Evolutionary conservation across 148 eudicot genomes (phyloP).

Genomic region (Gaultheria prostrata): DNA sequence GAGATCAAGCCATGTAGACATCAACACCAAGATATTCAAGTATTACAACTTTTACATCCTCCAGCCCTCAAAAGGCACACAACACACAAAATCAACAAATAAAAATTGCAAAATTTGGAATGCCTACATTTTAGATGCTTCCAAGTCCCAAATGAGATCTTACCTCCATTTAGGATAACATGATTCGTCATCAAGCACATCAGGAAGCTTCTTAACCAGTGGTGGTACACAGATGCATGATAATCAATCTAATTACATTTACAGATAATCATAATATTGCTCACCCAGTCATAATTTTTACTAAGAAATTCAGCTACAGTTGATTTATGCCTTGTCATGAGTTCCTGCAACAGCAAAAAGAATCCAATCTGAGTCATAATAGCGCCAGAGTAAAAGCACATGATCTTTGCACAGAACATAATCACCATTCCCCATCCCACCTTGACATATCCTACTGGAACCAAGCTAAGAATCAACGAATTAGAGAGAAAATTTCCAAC

Average conservation of each 20-base stretch:
- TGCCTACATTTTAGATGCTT: neutral
- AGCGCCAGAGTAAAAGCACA: neutral
- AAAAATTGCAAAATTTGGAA: neutral
- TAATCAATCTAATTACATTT: neutral
- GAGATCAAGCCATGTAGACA: neutral
- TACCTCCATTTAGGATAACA: neutral
- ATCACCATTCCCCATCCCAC: neutral
- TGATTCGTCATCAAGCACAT: neutral
- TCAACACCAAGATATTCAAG: neutral
- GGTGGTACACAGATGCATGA: neutral
- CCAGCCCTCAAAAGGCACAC: neutral
- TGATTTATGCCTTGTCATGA: slow-evolving; percentile 93
- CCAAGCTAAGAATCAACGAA: neutral
- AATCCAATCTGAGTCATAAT: neutral
- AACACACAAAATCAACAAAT: neutral
- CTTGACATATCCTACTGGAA: neutral
- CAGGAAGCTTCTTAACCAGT: neutral
- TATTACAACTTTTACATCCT: slow-evolving; percentile 1
- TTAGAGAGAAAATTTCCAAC: neutral
- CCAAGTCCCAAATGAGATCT: neutral
- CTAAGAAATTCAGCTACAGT: slow-evolving; percentile 96
- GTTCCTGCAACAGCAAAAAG: slow-evolving; percentile 61
- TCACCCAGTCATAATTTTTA: slow-evolving; percentile 88
- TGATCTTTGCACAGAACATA: neutral
- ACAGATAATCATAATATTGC: neutral